Conservation (phyloP, 441 rosid genomes). For the Geranium incanum region DNA sequence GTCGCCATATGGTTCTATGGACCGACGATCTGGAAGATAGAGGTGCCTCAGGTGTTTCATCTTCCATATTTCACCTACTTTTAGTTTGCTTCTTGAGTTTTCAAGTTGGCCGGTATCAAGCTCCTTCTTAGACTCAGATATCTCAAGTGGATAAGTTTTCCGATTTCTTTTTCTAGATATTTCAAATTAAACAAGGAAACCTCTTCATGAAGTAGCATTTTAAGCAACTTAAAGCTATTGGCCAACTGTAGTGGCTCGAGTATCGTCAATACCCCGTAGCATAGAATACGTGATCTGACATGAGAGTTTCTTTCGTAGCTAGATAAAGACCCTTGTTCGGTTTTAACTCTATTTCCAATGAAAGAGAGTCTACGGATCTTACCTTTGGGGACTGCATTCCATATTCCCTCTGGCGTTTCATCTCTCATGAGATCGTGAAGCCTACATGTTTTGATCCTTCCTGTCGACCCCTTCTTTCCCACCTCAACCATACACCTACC, state of each 20-base stretch:
- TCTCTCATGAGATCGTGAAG: neutral
- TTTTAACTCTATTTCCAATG: neutral
- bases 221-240: neutral
- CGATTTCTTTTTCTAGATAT: neutral
- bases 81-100: too few relatives aligned
- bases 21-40: neutral
- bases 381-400: too few relatives aligned
- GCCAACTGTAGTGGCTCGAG: neutral
- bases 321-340: too few relatives aligned
- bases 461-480: neutral
- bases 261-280: neutral
- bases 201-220: neutral
- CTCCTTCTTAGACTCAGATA: neutral
- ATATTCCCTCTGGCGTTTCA: neutral
- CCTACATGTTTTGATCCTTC: neutral
- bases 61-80: neutral
- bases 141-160: neutral
- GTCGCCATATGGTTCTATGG: neutral
- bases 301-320: too few relatives aligned
- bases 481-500: neutral
- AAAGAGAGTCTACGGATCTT: neutral
- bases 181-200: neutral
- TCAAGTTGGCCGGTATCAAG: neutral
- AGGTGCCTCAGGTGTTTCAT: neutral
- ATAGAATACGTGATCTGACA: neutral